Evolutionary conservation across 1,139 yeast species (phyloP), one percentile per base, ranked within the genome.

Genomic region (Blastobotrys indianensis): DNA sequence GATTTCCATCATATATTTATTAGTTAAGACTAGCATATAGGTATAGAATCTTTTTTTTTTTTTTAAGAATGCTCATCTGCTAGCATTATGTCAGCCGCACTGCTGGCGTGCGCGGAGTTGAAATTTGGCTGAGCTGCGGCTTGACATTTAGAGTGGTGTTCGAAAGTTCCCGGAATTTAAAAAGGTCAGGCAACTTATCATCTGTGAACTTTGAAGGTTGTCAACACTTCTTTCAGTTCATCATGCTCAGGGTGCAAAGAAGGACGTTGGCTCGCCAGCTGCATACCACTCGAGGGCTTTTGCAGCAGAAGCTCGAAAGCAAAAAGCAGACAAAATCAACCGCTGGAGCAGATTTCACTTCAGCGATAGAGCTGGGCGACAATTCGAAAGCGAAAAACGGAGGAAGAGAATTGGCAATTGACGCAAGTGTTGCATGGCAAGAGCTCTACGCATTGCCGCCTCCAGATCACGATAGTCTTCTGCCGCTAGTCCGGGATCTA

Each of bases 401-500:
- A n/a, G 45, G 45, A 2, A 28, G 45, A 36, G 17, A 13, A 9
- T 8, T 23, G 9, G 37, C 41, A 12, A 23, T 4, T 9, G 20
- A 31, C 13, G 36, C 47, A 2, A 34, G 37, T 16, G 33, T 17
- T 9, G 29, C 41, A 1, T 37, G 41, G 47, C 29, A 13, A 16
- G 40, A 23, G 11, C 31, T 48, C 5, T 29, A 45, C 10, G 32
- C 42, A 8, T 25, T 48, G 43, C 42, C 25, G 17, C 37, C 40
- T 31, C 51, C 51, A 2, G 40, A 45, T 20, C 28, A 47, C 37
- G 30, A 42, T 23, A 16, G 37, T 8, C 32, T 48, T 17, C 28
- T 48, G 5, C 51, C 51, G 8, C 32, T 47, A n/a, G 44, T 17
- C 7, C 9, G 29, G 29, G 49, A 42, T 15, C 37, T 45, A 13